Base-by-base conservation (phyloP, 2,329 filamentous ascomycete genomes). In the Aspergillus pseudoviridinutans region DNA sequence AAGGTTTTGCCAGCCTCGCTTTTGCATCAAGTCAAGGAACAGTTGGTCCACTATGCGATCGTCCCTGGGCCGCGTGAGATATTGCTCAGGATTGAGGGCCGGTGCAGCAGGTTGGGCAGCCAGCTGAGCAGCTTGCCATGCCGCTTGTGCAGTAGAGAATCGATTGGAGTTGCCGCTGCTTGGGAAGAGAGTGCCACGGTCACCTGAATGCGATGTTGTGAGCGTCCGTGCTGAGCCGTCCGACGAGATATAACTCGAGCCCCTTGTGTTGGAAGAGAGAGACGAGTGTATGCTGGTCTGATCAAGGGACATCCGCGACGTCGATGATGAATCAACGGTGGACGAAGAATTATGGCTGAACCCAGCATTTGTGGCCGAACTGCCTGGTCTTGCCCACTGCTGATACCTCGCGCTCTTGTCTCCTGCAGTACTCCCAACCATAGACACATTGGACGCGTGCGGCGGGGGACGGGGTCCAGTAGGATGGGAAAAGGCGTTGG, bases 1-100 rank as follows among this genome's bases (percentile, higher is more conserved):
- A 63, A 99, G 80, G 74, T 95, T 95, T 78, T 96, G 94, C 91
- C 92, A 97, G 63, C 93, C 94, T 77, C 94, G 86, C 78, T 97
- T 97, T 70, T 96, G 90, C 94, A 99, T 97, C 63, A 99, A 79
- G 53, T 91, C 88, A 68, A 92, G 81, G 70, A 97, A 97, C 80
- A 96, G 90, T 69, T 92, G 87, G 71, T 97, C 91, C 49, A 97
- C 89, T 14, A 96, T 79, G 58, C 87, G 84, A 69, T 95, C 91
- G 61, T 77, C 75, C 58, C 73, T 69, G 12, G 75, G 75, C 24
- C 74, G 69, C 49, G 68, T 78, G 79, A 79, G 64, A 65, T 74
- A 70, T 61, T 73, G 67, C 62, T 67, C 70, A 59, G 69, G 71
- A 35, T 62, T 67, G 66, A 64, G 20, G 20, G 24, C 9, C 51